Percentiles rank a stretch among this genome's conserved stretches.
Evolutionary conservation across 257 asterid genomes (phyloP).

Genomic region (Anisodus tanguticus): DNA sequence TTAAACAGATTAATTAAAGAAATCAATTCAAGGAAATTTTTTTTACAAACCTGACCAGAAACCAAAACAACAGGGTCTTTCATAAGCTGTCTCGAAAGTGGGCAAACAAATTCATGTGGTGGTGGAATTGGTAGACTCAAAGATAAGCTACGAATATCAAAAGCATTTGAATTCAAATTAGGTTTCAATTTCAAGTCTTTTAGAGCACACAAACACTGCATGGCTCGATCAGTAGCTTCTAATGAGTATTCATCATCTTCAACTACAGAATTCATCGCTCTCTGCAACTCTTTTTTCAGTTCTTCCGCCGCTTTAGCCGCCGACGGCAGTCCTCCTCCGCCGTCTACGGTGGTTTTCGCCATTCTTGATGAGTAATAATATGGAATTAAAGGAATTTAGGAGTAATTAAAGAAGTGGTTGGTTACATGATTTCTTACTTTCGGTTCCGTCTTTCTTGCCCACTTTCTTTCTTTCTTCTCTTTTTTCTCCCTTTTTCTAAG

Average conservation of each 20-base stretch:
- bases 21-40: background rate
- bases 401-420: background rate
- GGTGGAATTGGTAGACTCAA: conserved; percentile 39
- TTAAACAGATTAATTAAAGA: background rate
- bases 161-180: background rate
- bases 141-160: background rate
- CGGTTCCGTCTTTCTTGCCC: conserved; percentile 19
- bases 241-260: conserved; percentile 44
- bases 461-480: background rate
- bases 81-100: conserved; percentile 57
- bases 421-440: conserved; percentile 7
- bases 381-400: background rate
- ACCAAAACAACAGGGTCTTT: conserved; percentile 60
- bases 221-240: conserved; percentile 47
- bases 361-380: conserved; percentile 18
- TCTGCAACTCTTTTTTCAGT: conserved; percentile 53
- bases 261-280: conserved; percentile 42
- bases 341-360: conserved; percentile 33
- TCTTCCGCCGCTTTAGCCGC: too few species aligned
- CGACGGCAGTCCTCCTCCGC: background rate
- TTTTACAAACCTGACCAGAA: conserved; percentile 64
- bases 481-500: background rate
- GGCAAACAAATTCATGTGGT: conserved; percentile 55
- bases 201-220: conserved; percentile 44
- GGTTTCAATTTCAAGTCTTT: conserved; percentile 42